A percentile compares a stretch with the other conserved stretches of the same genome.
Evolutionary conservation across 768 basidiomycete species (phyloP).

Genomic region (Mycena crocata): DNA sequence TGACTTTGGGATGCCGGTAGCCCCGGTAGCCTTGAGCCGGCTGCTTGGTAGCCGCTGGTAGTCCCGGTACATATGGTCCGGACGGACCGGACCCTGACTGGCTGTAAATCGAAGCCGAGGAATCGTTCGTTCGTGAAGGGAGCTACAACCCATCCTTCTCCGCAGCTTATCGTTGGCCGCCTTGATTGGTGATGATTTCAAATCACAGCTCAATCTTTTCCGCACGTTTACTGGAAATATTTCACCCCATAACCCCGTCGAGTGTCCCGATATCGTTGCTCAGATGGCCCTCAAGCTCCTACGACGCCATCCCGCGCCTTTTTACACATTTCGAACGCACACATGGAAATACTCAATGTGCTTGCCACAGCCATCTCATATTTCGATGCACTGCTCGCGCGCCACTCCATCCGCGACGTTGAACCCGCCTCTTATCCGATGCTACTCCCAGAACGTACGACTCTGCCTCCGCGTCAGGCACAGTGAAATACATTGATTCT

Average conservation of each 20-base stretch:
- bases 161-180: background rate
- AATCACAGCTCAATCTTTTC: background rate
- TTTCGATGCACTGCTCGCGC: background rate
- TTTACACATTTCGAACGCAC: background rate
- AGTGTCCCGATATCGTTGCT: background rate
- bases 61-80: too few species aligned
- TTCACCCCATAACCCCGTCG: too few species aligned
- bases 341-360: background rate
- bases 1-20: too few species aligned
- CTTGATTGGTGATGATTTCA: background rate
- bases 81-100: too few species aligned
- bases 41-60: too few species aligned
- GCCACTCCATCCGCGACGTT: background rate
- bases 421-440: background rate
- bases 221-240: background rate
- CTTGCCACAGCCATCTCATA: background rate
- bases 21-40: too few species aligned
- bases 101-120: background rate
- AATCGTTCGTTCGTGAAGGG: background rate
- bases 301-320: background rate
- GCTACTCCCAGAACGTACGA: background rate
- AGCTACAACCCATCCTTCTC: background rate
- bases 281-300: background rate
- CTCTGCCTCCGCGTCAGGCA: background rate
- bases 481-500: background rate